A percentile compares a stretch with the other conserved stretches of the same genome.
These are phyloP conservation scores for Dicorynia guianensis DNA, from an alignment of 306 rosid genomes.

Conservation along the genomic window DNA sequence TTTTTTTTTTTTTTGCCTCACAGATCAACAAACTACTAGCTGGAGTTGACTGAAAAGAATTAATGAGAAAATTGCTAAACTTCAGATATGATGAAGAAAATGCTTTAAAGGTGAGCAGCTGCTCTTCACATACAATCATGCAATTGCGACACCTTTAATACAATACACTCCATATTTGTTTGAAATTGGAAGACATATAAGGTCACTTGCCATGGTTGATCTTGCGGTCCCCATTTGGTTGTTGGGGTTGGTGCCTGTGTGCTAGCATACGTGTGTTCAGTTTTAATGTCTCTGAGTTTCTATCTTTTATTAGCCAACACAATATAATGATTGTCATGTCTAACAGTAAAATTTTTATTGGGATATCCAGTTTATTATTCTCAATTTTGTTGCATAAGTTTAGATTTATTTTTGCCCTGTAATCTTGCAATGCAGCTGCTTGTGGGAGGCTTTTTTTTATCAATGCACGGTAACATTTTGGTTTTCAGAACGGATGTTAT, in stretches of 20 bases:
- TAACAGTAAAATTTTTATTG: background rate
- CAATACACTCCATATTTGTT: slow-evolving; percentile 33
- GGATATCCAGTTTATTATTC: slow-evolving; percentile 20
- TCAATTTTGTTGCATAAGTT: slow-evolving; percentile 17
- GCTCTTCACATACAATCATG: too few species aligned
- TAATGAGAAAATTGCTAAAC: slow-evolving; percentile 94
- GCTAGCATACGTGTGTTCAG: too few species aligned
- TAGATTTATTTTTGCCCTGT: slow-evolving; percentile 12
- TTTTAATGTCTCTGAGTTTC: too few species aligned
- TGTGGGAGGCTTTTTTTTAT: slow-evolving; percentile 10
- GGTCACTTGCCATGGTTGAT: slow-evolving; percentile 23
- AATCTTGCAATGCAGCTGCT: slow-evolving; percentile 26
- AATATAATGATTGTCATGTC: too few species aligned
- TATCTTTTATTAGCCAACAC: too few species aligned
- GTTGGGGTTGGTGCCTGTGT: background rate
- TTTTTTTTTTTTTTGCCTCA: slow-evolving; percentile 24
- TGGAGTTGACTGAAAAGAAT: slow-evolving; percentile 86
- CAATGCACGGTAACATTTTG: slow-evolving; percentile 27
- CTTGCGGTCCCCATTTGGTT: slow-evolving; percentile 25
- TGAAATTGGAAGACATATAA: background rate
- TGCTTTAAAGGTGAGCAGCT: slow-evolving; percentile 82
- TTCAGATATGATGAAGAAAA: slow-evolving; percentile 96
- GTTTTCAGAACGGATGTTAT: background rate
- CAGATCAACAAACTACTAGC: slow-evolving; percentile 90
- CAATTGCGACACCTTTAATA: slow-evolving; percentile 31